Conservation (phyloP, 371 early-diverging fungal species). For the Apophysomyces trapeziformis region DNA sequence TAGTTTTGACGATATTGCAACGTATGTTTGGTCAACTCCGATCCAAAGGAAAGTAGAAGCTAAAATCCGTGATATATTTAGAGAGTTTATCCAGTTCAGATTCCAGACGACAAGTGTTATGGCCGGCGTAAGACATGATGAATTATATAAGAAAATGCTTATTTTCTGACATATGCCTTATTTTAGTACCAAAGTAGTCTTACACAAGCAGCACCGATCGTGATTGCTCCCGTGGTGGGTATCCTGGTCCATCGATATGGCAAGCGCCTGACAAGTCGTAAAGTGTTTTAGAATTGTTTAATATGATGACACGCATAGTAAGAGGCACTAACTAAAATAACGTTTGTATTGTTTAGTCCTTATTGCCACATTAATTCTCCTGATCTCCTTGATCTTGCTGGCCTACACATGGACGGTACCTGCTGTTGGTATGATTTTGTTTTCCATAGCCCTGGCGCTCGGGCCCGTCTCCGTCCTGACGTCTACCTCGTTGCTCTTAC, state of each 20-base stretch:
- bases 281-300: slow-evolving; percentile 12
- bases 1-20: slow-evolving; percentile 54
- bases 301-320: no score
- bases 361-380: slow-evolving; percentile 37
- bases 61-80: background rate
- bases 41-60: background rate
- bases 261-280: slow-evolving; percentile 42
- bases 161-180: background rate
- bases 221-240: slow-evolving; percentile 57
- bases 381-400: slow-evolving; percentile 40
- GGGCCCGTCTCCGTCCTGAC: slow-evolving; percentile 52
- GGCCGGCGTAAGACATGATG: slow-evolving; percentile 42
- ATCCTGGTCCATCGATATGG: slow-evolving; percentile 58
- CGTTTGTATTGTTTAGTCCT: slow-evolving; percentile 26
- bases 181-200: slow-evolving; percentile 59
- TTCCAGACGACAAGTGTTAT: slow-evolving; percentile 45
- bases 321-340: background rate
- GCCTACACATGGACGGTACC: slow-evolving; percentile 43
- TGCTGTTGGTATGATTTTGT: slow-evolving; percentile 51
- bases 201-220: slow-evolving; percentile 57
- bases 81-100: slow-evolving; percentile 52
- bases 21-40: slow-evolving; percentile 23
- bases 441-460: slow-evolving; percentile 47
- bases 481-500: slow-evolving; percentile 44
- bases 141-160: no score